These are phyloP conservation scores for Cinnamomum micranthum DNA, from an alignment of 164 flowering plant species.

Conservation along the genomic window DNA sequence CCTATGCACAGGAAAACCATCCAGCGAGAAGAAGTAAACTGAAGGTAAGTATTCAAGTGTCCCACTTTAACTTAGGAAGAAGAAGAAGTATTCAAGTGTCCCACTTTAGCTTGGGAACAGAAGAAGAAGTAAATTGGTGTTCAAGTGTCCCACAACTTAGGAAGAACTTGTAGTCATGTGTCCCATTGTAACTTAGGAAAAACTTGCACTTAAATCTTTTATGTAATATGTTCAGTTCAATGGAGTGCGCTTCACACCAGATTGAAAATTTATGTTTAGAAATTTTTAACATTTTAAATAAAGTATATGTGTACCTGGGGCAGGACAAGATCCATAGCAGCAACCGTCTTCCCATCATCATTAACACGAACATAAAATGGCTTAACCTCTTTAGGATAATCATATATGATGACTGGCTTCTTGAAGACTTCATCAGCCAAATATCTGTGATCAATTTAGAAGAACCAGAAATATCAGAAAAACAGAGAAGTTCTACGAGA, in stretches of 20 bases:
- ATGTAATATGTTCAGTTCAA: too few relatives aligned
- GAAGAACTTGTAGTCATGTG: too few relatives aligned
- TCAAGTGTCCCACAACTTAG: too few relatives aligned
- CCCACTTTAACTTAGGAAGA: too few relatives aligned
- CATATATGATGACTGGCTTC: slow-evolving; percentile 55
- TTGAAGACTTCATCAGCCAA: slow-evolving; percentile 64
- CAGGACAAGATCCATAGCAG: slow-evolving; percentile 68
- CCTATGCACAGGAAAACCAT: slow-evolving; percentile 33
- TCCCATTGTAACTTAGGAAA: too few relatives aligned
- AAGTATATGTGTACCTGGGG: slow-evolving; percentile 56
- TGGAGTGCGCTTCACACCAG: background rate
- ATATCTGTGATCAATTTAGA: slow-evolving; percentile 41
- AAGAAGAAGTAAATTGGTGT: too few relatives aligned
- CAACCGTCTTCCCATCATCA: slow-evolving; percentile 73
- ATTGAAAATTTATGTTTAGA: background rate
- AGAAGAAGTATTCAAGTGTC: too few relatives aligned
- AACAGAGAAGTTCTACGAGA: background rate
- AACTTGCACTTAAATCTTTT: too few relatives aligned
- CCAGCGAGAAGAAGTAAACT: background rate
- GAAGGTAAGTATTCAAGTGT: background rate
- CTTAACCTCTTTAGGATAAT: slow-evolving; percentile 67
- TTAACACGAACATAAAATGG: slow-evolving; percentile 68
- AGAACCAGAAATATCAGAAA: background rate
- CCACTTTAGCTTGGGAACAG: too few relatives aligned
- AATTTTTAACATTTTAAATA: background rate